Base-by-base conservation (phyloP, 2,329 filamentous ascomycete genomes). In the Sarocladiaceae sp. region DNA sequence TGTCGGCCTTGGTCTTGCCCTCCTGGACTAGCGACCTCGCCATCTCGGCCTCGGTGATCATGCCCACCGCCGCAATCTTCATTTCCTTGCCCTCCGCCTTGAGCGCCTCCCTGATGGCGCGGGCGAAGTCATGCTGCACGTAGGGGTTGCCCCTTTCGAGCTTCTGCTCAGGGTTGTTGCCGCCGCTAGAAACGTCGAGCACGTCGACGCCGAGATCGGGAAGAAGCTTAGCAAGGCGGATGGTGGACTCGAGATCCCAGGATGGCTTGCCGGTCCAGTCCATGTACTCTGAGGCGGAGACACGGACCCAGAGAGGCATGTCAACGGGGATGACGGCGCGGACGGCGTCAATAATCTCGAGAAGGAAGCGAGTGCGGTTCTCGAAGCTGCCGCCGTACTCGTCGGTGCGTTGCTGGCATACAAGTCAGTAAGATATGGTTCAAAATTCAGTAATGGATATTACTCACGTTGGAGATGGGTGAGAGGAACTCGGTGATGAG, bases 151-250 rank as follows among this genome's bases (percentile, higher is more conserved):
- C 74, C 11, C 72, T 55, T 16, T 76, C 63, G 50, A 88, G 78
- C 58, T 80, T 69, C 58, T 85, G 81, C 34, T 64, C 60, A 27
- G 69, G 62, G 58, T 80, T 76, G 58, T 86, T 85, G 31, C 86
- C 90, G 26, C 82, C 88, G 1, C 81, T 82, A 53, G 82, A 88
- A 46, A 95, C 79, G 60, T 96, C 90, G 23, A 95, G 72, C 13
- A 95, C 68, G 59, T 96, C 90, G 33, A 95, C 75, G 23, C 90
- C 90, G 11, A 74, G 69, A 0, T 74, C 76, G 0, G 86, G 84
- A 1, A 96, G 74, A 9, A 83, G 67, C 58, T 60, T 60, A 41
- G 56, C 57, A n/a, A 64, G 53, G 16, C 49, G 52, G 45, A 62
- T 62, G 44, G 53, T 60, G 51, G 89, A 75, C 33, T 82, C 74